Base-by-base conservation (phyloP, 1,139 yeast species). In the Magnusiomyces sp. region DNA sequence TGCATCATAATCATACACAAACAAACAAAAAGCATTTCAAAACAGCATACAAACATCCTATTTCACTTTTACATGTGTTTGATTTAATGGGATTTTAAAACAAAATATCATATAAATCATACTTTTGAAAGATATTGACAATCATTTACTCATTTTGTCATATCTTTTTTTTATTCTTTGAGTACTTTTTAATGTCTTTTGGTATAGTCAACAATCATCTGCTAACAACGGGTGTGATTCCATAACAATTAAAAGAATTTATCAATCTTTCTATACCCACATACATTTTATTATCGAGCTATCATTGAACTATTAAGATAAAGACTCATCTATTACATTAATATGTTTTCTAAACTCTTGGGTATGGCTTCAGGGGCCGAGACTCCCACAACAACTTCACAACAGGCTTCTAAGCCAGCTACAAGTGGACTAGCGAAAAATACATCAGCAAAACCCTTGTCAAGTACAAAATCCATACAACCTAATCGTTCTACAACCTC, bases 331-430 rank as follows among this genome's bases (percentile, higher is more conserved):
- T 14, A 34, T 34, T 34, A 34, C 38, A 34, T 34, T 5, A 23
- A 23, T 2, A 43, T 43, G 46, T 43, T 43, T 43, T 43, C 46
- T 13, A 43, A 43, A n/a, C 39, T 43, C 16, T 43, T 43, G 19
- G 46, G 46, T n/a, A 43, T 43, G 46, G 46, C 46, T 10, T 43
- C 46, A 11, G 46, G 46, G 10, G 11, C 34, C 3, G 31, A n/a
- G 39, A 16, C 43, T 9, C 5, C 40, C 2, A 13, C 10, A 13
- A 14, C 42, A 33, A 31, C 11, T 5, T 17, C 40, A 5, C 17
- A 23, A 34, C 38, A 23, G 31, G 36, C 2, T 31, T 13, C 45
- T 40, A 34, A 20, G 17, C 19, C 40, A 2, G 2, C 46, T 20
- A n/a, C n/a, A n/a, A n/a, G n/a, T n/a, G 31, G 27, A 11, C 14